Evolutionary conservation across 768 basidiomycete species (phyloP).

Genomic region (Steccherinum ochraceum): DNA sequence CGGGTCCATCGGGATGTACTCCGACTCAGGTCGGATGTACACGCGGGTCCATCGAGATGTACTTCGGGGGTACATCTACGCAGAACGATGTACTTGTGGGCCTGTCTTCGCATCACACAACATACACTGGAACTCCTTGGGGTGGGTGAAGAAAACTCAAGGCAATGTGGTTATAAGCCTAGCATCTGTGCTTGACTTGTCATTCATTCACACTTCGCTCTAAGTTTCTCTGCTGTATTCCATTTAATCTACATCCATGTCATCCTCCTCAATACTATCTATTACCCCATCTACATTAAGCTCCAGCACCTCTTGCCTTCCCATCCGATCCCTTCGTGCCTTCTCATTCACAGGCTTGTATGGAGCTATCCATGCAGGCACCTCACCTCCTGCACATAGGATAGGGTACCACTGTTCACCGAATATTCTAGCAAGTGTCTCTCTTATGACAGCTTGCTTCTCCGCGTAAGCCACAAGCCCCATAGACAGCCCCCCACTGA

Average conservation of each 20-base stretch:
- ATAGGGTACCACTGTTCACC: not conserved
- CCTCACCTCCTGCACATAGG: not conserved
- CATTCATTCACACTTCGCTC: too few relatives aligned
- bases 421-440: not conserved
- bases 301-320: not conserved
- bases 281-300: not conserved
- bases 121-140: too few relatives aligned
- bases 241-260: not conserved
- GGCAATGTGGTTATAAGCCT: too few relatives aligned
- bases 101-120: too few relatives aligned
- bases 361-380: not conserved
- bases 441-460: not conserved
- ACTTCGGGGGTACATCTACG: too few relatives aligned
- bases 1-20: too few relatives aligned
- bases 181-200: too few relatives aligned
- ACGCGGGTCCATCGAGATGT: too few relatives aligned
- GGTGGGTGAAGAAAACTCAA: too few relatives aligned
- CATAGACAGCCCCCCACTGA: not conserved
- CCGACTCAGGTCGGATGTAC: too few relatives aligned
- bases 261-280: not conserved
- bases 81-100: too few relatives aligned
- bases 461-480: not conserved
- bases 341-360: not conserved
- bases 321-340: not conserved
- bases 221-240: too few relatives aligned